A percentile compares a stretch with the other conserved stretches of the same genome.
Evolutionary conservation across 2,329 filamentous ascomycete genomes (phyloP).

Genomic region (Sclerotinia subarctica): DNA sequence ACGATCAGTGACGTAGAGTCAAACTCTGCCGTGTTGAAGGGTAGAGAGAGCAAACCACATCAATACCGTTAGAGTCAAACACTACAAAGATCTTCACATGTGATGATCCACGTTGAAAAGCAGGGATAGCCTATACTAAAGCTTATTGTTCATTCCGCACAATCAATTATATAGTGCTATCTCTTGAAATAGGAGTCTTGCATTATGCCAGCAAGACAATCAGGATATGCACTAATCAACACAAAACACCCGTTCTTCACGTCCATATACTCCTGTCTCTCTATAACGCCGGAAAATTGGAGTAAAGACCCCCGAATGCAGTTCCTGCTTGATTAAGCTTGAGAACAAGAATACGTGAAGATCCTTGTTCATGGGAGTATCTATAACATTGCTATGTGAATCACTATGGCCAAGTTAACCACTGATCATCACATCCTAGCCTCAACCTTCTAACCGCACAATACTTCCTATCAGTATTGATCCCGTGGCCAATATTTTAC

Average conservation of each 20-base stretch:
- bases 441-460: neutral
- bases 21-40: neutral
- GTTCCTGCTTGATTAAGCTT: neutral
- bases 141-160: neutral
- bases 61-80: neutral
- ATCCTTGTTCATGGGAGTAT: too few species aligned
- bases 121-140: neutral
- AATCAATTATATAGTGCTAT: neutral
- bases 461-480: neutral
- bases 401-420: neutral
- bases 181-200: too few species aligned
- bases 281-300: neutral
- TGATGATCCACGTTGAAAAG: neutral
- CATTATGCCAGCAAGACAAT: neutral
- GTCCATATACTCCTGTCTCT: neutral
- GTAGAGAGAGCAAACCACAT: neutral
- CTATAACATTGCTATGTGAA: neutral
- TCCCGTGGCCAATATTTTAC: neutral
- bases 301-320: neutral
- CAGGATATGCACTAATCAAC: neutral
- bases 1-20: neutral
- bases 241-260: neutral
- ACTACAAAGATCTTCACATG: too few species aligned
- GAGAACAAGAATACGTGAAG: neutral
- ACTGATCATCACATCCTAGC: neutral